These are phyloP conservation scores for Amaranthus palmeri DNA, from an alignment of 148 eudicot species.

Conservation along the genomic window DNA sequence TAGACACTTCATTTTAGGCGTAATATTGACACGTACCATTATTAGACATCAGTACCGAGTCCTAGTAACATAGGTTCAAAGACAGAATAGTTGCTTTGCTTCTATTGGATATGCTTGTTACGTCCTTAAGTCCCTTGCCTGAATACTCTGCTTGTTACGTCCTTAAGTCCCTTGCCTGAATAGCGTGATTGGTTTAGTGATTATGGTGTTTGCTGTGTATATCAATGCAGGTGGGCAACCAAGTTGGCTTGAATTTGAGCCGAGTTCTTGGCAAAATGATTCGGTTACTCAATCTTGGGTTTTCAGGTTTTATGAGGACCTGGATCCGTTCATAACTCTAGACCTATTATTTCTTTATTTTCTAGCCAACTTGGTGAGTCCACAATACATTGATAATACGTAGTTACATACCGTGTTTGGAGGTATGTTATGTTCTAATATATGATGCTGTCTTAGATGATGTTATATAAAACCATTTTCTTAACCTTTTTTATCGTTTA, in stretches of 20 bases:
- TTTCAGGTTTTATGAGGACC: conserved; percentile 64
- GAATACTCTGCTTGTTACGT: neutral
- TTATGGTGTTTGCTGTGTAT: conserved; percentile 38
- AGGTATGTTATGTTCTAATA: neutral
- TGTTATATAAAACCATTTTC: neutral
- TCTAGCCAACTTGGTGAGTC: conserved; percentile 76
- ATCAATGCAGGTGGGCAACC: conserved; percentile 58
- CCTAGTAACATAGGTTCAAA: no score
- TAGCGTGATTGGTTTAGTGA: conserved; percentile 22
- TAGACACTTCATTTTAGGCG: no score
- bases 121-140: conserved; percentile 3
- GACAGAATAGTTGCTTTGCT: neutral
- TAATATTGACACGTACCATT: no score
- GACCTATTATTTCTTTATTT: conserved; percentile 38
- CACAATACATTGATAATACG: conserved; percentile 10
- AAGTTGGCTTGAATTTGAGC: conserved; percentile 73
- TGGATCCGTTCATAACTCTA: conserved; percentile 45
- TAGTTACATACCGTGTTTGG: conserved; percentile 1
- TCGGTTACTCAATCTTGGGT: conserved; percentile 44
- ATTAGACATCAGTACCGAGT: no score
- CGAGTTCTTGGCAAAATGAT: conserved; percentile 54
- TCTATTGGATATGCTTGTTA: neutral
- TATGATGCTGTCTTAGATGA: neutral
- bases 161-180: conserved; percentile 4
- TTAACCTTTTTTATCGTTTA: neutral